phyloP scores from a whole-genome alignment of 2,329 filamentous ascomycete species.

The Pestalotiopsis sp. region DNA sequence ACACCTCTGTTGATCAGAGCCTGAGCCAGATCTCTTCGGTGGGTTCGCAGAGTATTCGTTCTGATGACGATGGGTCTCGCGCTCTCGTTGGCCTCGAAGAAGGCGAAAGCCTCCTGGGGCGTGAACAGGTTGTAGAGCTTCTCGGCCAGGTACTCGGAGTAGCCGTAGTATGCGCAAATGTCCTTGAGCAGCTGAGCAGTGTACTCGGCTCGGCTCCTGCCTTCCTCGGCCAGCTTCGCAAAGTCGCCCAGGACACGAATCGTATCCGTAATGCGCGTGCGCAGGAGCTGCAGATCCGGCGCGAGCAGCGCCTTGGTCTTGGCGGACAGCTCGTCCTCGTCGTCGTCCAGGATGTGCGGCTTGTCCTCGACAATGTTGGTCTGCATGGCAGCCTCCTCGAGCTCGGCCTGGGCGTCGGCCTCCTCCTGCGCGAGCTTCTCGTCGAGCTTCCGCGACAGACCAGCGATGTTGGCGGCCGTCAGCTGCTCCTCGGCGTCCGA shows the following conservation, averaged over 20 bases:
- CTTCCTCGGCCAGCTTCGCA: slow-evolving; percentile 75
- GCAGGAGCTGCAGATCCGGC: slow-evolving; percentile 86
- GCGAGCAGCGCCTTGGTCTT: slow-evolving; percentile 70
- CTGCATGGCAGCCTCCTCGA: slow-evolving; percentile 83
- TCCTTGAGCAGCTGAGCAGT: slow-evolving; percentile 84
- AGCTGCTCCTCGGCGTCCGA: slow-evolving; percentile 87
- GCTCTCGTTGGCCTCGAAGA: slow-evolving; percentile 98
- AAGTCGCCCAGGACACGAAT: slow-evolving; percentile 91
- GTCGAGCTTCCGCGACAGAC: slow-evolving; percentile 84
- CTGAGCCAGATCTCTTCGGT: slow-evolving; percentile 81
- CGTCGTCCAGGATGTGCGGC: slow-evolving; percentile 65
- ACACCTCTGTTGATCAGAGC: slow-evolving; percentile 95
- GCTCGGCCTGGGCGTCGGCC: slow-evolving; percentile 80
- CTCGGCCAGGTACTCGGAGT: slow-evolving; percentile 91
- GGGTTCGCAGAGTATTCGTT: slow-evolving; percentile 88
- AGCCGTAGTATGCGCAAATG: slow-evolving; percentile 95
- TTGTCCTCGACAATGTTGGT: slow-evolving; percentile 87
- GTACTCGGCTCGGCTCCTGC: slow-evolving; percentile 85
- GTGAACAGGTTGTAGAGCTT: slow-evolving; percentile 94
- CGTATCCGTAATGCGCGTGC: slow-evolving; percentile 88
- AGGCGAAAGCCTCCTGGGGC: slow-evolving; percentile 91
- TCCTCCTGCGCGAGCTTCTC: slow-evolving; percentile 75
- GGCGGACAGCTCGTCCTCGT: slow-evolving; percentile 55
- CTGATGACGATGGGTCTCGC: slow-evolving; percentile 91
- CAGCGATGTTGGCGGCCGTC: slow-evolving; percentile 94